Evolutionary conservation across 176 grass and related monocot species (phyloP).

Genomic region (sorghum (Sorghum bicolor)): Sorghum_bicolor_NCBIv3 NC_012875.2:7366001-7366500

Average conservation of each 20-base stretch:
- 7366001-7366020: slow-evolving; percentile 79
- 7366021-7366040: slow-evolving; percentile 66
- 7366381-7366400: neutral
- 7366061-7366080: slow-evolving; percentile 50
- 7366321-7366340: neutral
- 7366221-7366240: neutral
- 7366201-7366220: neutral
- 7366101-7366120: slow-evolving; percentile 60
- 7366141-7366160: slow-evolving; percentile 37
- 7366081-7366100: slow-evolving; percentile 72
- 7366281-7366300: neutral
- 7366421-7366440: too few relatives aligned
- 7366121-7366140: slow-evolving; percentile 85
- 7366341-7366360: neutral
- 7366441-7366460: too few relatives aligned
- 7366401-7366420: neutral
- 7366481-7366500: too few relatives aligned
- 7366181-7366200: neutral
- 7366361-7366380: neutral
- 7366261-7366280: neutral
- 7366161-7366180: neutral
- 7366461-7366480: too few relatives aligned
- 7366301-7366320: neutral
- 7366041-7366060: slow-evolving; percentile 34
- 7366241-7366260: neutral